These are phyloP conservation scores for Cladosporium halotolerans DNA, from an alignment of 2,329 filamentous ascomycete species.

Conservation along the genomic window DNA sequence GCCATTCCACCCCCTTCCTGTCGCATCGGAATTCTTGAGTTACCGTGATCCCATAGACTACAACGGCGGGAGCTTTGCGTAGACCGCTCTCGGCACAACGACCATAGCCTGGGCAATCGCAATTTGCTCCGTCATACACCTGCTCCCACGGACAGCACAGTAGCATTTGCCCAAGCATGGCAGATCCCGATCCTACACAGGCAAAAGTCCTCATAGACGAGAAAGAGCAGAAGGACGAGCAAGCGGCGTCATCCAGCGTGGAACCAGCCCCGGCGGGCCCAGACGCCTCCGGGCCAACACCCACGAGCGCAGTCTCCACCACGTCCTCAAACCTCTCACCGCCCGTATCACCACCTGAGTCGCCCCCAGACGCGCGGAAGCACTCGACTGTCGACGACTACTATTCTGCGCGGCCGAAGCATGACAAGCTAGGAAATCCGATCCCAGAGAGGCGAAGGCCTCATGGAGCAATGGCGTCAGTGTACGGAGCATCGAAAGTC, in stretches of 20 bases:
- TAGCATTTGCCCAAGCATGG: neutral
- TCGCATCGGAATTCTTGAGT: no score
- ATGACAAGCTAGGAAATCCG: constrained; percentile 26
- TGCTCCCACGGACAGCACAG: neutral
- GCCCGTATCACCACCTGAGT: constrained; percentile 21
- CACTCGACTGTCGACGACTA: constrained; percentile 20
- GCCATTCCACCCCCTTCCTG: no score
- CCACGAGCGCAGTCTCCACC: neutral
- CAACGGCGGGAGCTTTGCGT: no score
- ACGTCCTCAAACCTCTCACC: constrained; percentile 20
- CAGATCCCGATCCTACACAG: constrained; percentile 7
- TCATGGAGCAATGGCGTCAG: constrained; percentile 25
- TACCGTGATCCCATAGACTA: no score
- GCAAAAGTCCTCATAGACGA: constrained; percentile 13
- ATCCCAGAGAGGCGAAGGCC: constrained; percentile 21
- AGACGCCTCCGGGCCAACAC: constrained; percentile 1
- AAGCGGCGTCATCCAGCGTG: neutral
- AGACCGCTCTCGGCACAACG: no score
- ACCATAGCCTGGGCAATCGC: no score
- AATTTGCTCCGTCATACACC: no score
- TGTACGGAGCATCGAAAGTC: constrained; percentile 24
- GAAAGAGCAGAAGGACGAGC: neutral
- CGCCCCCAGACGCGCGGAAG: constrained; percentile 13
- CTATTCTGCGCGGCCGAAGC: constrained; percentile 23
- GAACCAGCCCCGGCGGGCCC: neutral